These are phyloP conservation scores for Ceratobasidium sp. DNA, from an alignment of 1,284 basidiomycete species.

Conservation along the genomic window DNA sequence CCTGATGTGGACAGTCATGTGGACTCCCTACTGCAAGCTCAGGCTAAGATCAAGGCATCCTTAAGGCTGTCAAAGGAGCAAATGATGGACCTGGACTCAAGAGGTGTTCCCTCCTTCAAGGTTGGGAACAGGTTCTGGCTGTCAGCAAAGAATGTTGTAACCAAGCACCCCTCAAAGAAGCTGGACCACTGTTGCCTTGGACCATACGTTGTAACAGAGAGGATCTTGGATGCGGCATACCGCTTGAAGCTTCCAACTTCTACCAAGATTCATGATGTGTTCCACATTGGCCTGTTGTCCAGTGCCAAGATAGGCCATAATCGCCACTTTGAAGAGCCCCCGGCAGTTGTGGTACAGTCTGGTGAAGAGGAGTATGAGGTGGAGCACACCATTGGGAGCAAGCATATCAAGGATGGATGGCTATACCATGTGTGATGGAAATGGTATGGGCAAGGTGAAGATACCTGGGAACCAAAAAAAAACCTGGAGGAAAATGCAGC, in stretches of 20 bases:
- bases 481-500: too few relatives aligned
- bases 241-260: conserved; percentile 1
- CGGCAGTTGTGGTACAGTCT: neutral
- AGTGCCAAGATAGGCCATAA: neutral
- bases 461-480: conserved; percentile 40
- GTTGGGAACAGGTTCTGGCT: conserved; percentile 51
- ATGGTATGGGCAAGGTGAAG: conserved; percentile 16
- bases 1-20: neutral
- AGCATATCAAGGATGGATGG: conserved; percentile 13
- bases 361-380: neutral
- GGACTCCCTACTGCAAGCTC: neutral
- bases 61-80: conserved; percentile 16
- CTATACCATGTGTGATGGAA: conserved; percentile 19
- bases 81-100: neutral
- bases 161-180: conserved; percentile 51
- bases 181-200: conserved; percentile 50
- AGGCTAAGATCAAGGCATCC: conserved; percentile 17
- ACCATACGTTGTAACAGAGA: conserved; percentile 49
- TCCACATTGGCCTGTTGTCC: conserved; percentile 2
- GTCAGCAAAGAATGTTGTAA: conserved; percentile 48
- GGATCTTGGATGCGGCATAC: conserved; percentile 12
- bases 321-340: neutral
- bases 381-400: neutral
- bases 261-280: conserved; percentile 27
- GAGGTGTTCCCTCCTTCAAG: conserved; percentile 29